A percentile compares a stretch with the other conserved stretches of the same genome.
Conservation (phyloP, 176 grass and related monocot genomes). For the Melocanna baccifera region DNA sequence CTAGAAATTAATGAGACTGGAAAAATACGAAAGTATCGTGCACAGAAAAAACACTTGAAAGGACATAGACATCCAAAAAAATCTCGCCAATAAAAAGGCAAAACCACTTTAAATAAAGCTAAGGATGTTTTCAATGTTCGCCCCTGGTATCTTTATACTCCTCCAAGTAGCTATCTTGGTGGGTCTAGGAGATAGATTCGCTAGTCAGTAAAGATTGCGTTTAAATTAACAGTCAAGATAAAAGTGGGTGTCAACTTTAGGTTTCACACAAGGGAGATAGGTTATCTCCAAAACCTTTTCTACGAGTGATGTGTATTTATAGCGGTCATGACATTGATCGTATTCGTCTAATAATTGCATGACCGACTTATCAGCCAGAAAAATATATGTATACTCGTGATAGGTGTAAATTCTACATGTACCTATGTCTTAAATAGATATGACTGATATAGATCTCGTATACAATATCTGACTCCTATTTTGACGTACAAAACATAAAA, state of each 20-base stretch:
- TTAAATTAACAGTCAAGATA: background rate
- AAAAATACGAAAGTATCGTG: background rate
- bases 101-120: conserved; percentile 6
- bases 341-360: background rate
- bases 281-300: accelerated
- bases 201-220: background rate
- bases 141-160: background rate
- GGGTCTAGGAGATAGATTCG: too few species aligned
- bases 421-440: background rate
- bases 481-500: background rate
- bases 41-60: background rate
- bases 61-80: background rate
- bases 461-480: accelerated
- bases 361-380: background rate
- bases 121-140: background rate
- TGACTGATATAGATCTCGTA: background rate
- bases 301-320: background rate
- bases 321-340: background rate
- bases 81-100: background rate
- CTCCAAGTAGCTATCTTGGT: background rate
- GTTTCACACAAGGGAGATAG: background rate
- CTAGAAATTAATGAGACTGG: background rate
- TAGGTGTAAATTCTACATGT: background rate
- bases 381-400: background rate
- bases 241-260: background rate